These are phyloP conservation scores for Sclerotinia minor DNA, from an alignment of 2,329 filamentous ascomycete genomes.

Conservation along the genomic window DNA sequence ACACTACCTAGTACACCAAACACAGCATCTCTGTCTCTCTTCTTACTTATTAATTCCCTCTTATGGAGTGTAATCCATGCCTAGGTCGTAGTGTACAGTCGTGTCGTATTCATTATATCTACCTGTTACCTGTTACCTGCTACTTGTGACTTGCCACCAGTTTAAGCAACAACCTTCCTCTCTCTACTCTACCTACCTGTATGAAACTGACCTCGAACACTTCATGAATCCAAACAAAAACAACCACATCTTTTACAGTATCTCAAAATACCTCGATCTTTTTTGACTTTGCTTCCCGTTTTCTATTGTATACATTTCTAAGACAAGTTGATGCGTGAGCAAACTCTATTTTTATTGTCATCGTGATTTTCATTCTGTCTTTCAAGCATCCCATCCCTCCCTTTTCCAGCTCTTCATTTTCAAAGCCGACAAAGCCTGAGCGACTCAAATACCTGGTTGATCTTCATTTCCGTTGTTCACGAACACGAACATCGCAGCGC, in stretches of 20 bases:
- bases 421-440: background rate
- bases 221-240: conserved; percentile 10
- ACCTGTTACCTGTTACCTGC: background rate
- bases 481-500: background rate
- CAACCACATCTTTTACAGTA: background rate
- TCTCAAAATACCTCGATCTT: background rate
- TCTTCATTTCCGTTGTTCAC: background rate
- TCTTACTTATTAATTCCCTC: background rate
- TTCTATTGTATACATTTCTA: background rate
- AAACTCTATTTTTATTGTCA: conserved; percentile 5
- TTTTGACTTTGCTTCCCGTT: background rate
- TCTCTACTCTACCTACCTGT: too few species aligned
- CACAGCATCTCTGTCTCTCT: background rate
- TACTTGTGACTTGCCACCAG: conserved; percentile 5
- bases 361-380: background rate
- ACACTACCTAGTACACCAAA: background rate
- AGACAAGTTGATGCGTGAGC: background rate
- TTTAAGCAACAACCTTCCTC: background rate
- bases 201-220: conserved; percentile 20
- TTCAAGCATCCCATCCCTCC: background rate
- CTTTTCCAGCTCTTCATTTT: background rate
- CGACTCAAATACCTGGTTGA: conserved; percentile 3
- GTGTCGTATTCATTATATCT: background rate
- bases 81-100: too few species aligned
- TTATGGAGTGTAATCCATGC: background rate